Percentiles rank a stretch among this genome's conserved stretches.
Conservation (phyloP, 2,329 filamentous ascomycete species). For the Graphiopsis chlorocephala region DNA sequence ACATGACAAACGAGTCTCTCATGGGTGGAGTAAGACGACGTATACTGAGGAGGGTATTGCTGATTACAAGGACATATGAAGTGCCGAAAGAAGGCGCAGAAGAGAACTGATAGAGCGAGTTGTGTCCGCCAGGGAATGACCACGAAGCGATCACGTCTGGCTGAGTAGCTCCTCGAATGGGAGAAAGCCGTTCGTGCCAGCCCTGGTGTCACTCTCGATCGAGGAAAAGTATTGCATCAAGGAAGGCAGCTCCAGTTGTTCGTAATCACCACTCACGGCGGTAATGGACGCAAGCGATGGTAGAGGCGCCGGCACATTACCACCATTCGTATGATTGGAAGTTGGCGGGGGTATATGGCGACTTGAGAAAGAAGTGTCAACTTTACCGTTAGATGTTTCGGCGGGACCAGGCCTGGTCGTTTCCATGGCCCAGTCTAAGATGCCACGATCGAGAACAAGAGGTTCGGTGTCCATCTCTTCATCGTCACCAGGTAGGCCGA, state of each 20-base stretch:
- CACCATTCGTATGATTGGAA: neutral
- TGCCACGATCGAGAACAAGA: slow-evolving; percentile 35
- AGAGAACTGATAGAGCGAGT: neutral
- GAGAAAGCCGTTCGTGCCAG: slow-evolving; percentile 20
- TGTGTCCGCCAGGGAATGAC: neutral
- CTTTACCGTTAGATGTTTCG: slow-evolving; percentile 2
- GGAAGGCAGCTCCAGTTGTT: slow-evolving; percentile 32
- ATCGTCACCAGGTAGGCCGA: slow-evolving; percentile 20
- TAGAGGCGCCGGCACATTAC: slow-evolving; percentile 13
- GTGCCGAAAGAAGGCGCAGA: neutral
- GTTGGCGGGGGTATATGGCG: neutral
- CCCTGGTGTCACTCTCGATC: slow-evolving; percentile 20
- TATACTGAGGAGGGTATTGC: slow-evolving; percentile 32
- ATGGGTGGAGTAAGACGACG: slow-evolving; percentile 31
- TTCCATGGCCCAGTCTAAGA: slow-evolving; percentile 33
- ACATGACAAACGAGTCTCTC: slow-evolving; percentile 36
- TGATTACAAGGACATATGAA: neutral
- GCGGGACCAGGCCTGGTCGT: neutral
- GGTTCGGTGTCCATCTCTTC: slow-evolving; percentile 27
- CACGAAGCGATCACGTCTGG: neutral
- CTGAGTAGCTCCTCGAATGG: slow-evolving; percentile 26
- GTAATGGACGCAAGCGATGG: slow-evolving; percentile 24
- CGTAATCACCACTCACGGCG: slow-evolving; percentile 18
- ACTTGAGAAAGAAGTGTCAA: neutral
- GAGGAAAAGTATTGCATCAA: slow-evolving; percentile 26